phyloP scores from a whole-genome alignment of 129 eudicot species.

The Pittosporum tobira region DNA sequence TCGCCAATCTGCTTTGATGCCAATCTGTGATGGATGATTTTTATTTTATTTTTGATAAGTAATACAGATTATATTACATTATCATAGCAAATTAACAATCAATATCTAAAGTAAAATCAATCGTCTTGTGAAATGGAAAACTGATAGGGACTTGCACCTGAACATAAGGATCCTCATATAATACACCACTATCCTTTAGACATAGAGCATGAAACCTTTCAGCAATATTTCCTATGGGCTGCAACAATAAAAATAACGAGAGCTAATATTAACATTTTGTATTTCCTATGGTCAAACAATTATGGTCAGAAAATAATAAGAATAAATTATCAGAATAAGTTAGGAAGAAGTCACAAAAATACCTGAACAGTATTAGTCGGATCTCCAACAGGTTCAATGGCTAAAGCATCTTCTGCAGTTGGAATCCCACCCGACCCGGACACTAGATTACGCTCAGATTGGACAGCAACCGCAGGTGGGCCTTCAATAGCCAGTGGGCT shows the following conservation, averaged over 20 bases:
- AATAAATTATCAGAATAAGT: too few relatives aligned
- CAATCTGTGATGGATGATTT: constrained; percentile 51
- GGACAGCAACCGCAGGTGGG: constrained; percentile 46
- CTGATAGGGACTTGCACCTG: constrained; percentile 40
- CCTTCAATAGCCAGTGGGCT: constrained; percentile 90
- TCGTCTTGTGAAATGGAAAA: constrained; percentile 3
- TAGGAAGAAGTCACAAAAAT: constrained; percentile 4
- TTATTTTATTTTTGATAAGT: too few relatives aligned
- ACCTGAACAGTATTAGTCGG: constrained; percentile 75
- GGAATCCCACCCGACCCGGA: constrained; percentile 36
- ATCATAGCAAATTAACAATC: background rate
- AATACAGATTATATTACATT: too few relatives aligned
- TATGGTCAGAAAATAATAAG: too few relatives aligned
- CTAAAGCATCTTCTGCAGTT: constrained; percentile 59
- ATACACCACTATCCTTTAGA: constrained; percentile 91
- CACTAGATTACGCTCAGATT: constrained; percentile 35
- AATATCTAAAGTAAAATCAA: background rate
- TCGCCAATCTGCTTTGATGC: constrained; percentile 98
- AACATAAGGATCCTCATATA: constrained; percentile 89
- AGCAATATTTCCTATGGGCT: constrained; percentile 81
- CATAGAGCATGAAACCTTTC: constrained; percentile 77
- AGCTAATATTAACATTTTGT: too few relatives aligned
- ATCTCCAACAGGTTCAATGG: constrained; percentile 70
- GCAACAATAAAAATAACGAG: constrained; percentile 16
- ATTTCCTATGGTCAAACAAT: too few relatives aligned